Evolutionary conservation across 2,329 filamentous ascomycete genomes (phyloP), one percentile per base, ranked within the genome.

Genomic region (Monosporascus sp.): DNA sequence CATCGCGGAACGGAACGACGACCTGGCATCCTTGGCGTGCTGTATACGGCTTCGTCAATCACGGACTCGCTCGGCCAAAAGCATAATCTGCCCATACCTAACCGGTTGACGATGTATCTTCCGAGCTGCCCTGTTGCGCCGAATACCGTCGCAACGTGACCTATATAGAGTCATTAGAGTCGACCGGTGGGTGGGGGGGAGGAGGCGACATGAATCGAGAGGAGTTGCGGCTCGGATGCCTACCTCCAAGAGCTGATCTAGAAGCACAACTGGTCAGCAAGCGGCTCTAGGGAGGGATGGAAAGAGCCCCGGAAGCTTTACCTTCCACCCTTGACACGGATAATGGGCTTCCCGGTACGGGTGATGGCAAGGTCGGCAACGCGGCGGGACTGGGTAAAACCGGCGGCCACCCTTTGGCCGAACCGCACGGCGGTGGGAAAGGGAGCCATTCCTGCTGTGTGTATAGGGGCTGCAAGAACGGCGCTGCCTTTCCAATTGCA

Each of bases 91-190:
- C 48, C 37, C 62, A 48, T 70, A 81, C 91, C 91, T 69, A 99
- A 81, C 72, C 91, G 84, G 77, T 97, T 96, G 69, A 99, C 94
- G 69, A 99, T 96, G 73, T 99, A 99, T 70, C 94, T 86, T 69
- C 94, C 94, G 52, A 99, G 78, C 72, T 96, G 93, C 60, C 94
- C 94, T 57, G 92, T 97, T 68, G 94, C 94, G 74, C 94, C 94
- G 75, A 99, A 99, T 66, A 99, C 93, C 55, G 94, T 99, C 57
- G 89, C 93, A 58, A 92, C 97, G 76, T 97, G 91, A 62, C 93
- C 93, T 91, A 73, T 62, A 55, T 11, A 55, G 22, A 5, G 58
- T 65, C 46, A n/a, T 28, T 26, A 64, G 60, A 51, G 49, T 60
- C 41, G 54, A 52, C 50, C 41, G 51, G 20, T 2, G 20, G 20